Evolutionary conservation across 352 stramenopile genomes (phyloP), one percentile per base, ranked within the genome.

Genomic region (Phytophthora parvispora): DNA sequence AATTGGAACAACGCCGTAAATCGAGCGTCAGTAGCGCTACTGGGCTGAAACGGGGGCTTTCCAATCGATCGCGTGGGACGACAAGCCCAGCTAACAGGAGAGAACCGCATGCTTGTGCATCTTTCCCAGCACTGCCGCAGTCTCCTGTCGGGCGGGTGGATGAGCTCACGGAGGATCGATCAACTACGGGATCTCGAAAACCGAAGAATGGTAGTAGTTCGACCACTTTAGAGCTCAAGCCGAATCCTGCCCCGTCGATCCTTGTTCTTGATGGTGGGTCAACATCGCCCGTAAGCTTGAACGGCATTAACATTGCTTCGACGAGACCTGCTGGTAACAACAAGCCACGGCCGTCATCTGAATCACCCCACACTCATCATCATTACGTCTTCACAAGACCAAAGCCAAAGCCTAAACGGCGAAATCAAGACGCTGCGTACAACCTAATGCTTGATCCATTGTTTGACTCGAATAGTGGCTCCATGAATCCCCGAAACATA

Each of bases 361-460:
- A 74, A 9, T 65, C 45, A 18, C 63, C 49, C 3, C 54, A 59
- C 1, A 22, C 63, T 29, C 53, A 65, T 28, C 55, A 70, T 24
- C 73, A 61, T 50, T 90, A 84, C 60, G 72, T 80, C 1, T 92
- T 93, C 56, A 81, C 83, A 22, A 72, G 75, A 31, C 80, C 78
- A 28, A 86, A 84, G 51, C 45, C 63, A 9, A 74, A 58, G 15
- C 72, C 36, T 7, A 83, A 73, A 29, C 55, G 53, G 13, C 63
- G 43, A 22, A 48, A 63, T 16, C 58, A 72, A 15, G 73, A 82
- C 22, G 64, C 70, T 29, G 66, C 40, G 3, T 70, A 72, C 13
- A 64, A 53, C 15, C 69, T 92, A 25, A 92, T 92, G 84, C 74
- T 94, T 9, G 86, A 94, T 45, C 84, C 84, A 13, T 73, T 92